A percentile compares a stretch with the other conserved stretches of the same genome.
phyloP scores from a whole-genome alignment of 2,329 filamentous ascomycete genomes.

The Fusarium coffeatum region DNA sequence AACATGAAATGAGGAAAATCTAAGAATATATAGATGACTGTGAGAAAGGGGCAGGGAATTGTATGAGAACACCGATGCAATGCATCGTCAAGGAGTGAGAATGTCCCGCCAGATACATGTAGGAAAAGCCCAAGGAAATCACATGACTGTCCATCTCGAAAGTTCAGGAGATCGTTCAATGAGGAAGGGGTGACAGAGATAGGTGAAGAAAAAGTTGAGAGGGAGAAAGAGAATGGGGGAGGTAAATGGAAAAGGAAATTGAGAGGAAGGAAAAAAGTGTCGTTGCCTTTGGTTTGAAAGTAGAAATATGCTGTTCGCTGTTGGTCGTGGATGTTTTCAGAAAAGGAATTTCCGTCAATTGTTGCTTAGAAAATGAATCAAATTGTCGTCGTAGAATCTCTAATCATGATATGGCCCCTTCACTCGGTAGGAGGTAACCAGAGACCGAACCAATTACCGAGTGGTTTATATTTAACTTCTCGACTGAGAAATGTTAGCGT shows the following conservation, averaged over 20 bases:
- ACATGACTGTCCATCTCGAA: neutral
- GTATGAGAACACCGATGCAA: neutral
- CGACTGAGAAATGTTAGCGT: constrained; percentile 23
- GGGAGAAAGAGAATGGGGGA: neutral
- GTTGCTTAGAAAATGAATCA: constrained; percentile 3
- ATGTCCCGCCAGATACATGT: neutral
- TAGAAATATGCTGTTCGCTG: constrained; percentile 3
- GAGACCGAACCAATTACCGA: constrained; percentile 46
- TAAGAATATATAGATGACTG: constrained; percentile 2
- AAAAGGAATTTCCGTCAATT: neutral
- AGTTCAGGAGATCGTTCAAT: neutral
- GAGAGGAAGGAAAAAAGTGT: neutral
- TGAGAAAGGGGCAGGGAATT: neutral
- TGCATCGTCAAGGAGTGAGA: constrained; percentile 16
- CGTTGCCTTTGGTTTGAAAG: neutral
- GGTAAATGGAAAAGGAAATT: neutral
- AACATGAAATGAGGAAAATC: constrained; percentile 3
- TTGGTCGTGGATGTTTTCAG: neutral
- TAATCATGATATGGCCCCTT: neutral
- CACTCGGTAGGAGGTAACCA: constrained; percentile 42
- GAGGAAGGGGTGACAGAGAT: neutral
- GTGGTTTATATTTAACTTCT: constrained; percentile 46
- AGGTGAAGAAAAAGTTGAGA: neutral
- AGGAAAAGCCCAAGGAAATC: neutral
- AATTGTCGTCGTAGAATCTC: neutral